phyloP scores from a whole-genome alignment of 352 stramenopile genomes.

The Phytophthora pinifolia region DNA sequence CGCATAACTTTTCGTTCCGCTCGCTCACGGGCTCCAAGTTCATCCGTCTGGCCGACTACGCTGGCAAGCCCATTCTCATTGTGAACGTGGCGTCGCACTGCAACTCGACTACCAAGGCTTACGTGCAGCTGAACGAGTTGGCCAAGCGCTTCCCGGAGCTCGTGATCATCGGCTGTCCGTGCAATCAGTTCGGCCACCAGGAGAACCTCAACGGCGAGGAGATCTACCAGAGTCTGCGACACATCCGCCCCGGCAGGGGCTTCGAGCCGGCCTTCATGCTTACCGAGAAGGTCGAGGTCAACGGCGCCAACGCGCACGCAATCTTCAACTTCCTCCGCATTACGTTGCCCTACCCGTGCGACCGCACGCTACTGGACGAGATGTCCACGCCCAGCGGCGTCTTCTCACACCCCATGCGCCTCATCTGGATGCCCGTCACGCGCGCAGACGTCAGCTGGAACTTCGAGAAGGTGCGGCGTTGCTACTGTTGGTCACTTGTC shows the following conservation, averaged over 20 bases:
- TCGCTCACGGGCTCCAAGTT: slow-evolving; percentile 59
- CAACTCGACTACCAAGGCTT: slow-evolving; percentile 76
- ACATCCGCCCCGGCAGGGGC: slow-evolving; percentile 74
- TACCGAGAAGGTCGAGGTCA: slow-evolving; percentile 82
- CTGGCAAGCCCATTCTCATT: slow-evolving; percentile 64
- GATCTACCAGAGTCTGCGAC: slow-evolving; percentile 69
- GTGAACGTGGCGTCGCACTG: slow-evolving; percentile 84
- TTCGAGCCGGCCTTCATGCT: slow-evolving; percentile 71
- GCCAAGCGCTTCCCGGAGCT: slow-evolving; percentile 60
- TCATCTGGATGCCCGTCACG: slow-evolving; percentile 86
- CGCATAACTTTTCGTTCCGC: slow-evolving; percentile 78
- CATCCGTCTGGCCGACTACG: slow-evolving; percentile 67
- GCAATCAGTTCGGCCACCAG: slow-evolving; percentile 84
- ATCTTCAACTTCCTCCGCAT: slow-evolving; percentile 82
- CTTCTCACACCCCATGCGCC: slow-evolving; percentile 80
- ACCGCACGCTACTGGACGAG: slow-evolving; percentile 78
- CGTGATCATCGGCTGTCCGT: slow-evolving; percentile 73
- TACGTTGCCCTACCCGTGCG: slow-evolving; percentile 64
- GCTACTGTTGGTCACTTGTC: background rate
- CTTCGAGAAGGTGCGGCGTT: slow-evolving; percentile 68
- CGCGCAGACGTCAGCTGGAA: slow-evolving; percentile 82
- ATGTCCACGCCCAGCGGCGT: slow-evolving; percentile 76
- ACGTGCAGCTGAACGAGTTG: slow-evolving; percentile 73
- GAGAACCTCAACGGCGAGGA: slow-evolving; percentile 82
- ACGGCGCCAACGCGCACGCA: slow-evolving; percentile 74